These are phyloP conservation scores for Geoglossum glabrum DNA, from an alignment of 495 filamentous ascomycete genomes.

Conservation along the genomic window DNA sequence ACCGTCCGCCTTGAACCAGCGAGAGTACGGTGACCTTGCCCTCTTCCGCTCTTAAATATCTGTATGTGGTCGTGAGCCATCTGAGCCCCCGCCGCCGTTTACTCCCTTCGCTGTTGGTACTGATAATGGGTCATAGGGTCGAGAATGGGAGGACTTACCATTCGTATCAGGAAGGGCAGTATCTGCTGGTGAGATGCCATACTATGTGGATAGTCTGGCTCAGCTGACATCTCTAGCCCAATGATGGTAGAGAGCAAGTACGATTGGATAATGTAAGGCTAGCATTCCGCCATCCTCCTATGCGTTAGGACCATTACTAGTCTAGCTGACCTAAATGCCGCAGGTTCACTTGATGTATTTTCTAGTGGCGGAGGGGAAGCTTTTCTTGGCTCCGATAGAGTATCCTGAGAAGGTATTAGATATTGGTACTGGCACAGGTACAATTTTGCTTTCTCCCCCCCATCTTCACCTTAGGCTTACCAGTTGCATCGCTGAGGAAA, in stretches of 20 bases:
- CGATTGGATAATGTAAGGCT: slow-evolving; percentile 1
- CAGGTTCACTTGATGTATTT: slow-evolving; percentile 3
- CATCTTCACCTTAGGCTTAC: not conserved
- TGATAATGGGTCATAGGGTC: not conserved
- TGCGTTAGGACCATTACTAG: not conserved
- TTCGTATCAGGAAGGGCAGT: not conserved
- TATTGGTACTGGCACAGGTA: slow-evolving; percentile 40
- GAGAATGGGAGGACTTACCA: slow-evolving; percentile 2
- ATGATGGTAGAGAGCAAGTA: slow-evolving; percentile 4
- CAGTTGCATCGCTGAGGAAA: not conserved
- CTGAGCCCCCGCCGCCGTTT: not conserved
- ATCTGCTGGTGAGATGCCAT: not conserved
- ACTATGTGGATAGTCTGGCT: not conserved
- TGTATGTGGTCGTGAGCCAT: not conserved
- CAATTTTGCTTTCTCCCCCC: not conserved
- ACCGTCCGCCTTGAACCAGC: not conserved
- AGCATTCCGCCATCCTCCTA: not conserved
- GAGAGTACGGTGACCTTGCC: not conserved
- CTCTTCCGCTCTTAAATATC: not conserved
- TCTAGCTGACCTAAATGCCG: not conserved
- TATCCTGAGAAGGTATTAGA: slow-evolving; percentile 40
- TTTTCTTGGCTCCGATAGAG: slow-evolving; percentile 38
- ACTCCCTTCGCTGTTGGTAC: not conserved
- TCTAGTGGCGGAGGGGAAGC: slow-evolving; percentile 25
- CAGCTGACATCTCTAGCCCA: not conserved